Conservation (phyloP, 2,329 filamentous ascomycete genomes). For the Botrytis elliptica region DNA sequence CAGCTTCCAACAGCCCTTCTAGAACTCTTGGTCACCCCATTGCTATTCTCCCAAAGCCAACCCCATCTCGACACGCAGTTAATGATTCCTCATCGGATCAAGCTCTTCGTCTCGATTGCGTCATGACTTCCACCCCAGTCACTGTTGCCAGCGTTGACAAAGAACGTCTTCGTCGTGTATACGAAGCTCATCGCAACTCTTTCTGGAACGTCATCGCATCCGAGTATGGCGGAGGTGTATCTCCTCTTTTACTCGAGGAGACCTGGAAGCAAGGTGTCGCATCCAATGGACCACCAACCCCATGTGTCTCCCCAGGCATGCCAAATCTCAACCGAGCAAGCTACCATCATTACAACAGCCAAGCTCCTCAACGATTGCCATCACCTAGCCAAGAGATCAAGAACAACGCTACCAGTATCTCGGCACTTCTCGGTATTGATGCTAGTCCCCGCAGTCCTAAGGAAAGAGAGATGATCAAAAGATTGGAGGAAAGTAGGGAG, state of each 20-base stretch:
- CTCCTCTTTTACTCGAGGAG: slow-evolving; percentile 64
- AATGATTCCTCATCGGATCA: slow-evolving; percentile 43
- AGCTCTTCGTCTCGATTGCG: slow-evolving; percentile 59
- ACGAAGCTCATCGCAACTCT: slow-evolving; percentile 64
- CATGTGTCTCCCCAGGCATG: slow-evolving; percentile 38
- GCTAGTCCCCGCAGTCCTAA: slow-evolving; percentile 42
- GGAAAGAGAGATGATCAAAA: slow-evolving; percentile 57
- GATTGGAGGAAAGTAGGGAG: slow-evolving; percentile 50
- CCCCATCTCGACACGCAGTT: slow-evolving; percentile 47
- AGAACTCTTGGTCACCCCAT: slow-evolving; percentile 50
- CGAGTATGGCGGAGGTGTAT: slow-evolving; percentile 66
- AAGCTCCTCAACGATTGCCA: slow-evolving; percentile 52
- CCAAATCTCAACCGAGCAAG: slow-evolving; percentile 17
- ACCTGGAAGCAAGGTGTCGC: slow-evolving; percentile 53
- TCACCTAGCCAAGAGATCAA: slow-evolving; percentile 47
- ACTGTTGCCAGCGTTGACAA: slow-evolving; percentile 49
- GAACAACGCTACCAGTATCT: slow-evolving; percentile 52
- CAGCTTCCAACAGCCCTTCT: slow-evolving; percentile 51
- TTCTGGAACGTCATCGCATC: slow-evolving; percentile 73
- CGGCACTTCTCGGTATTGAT: slow-evolving; percentile 57
- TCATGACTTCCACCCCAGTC: slow-evolving; percentile 46
- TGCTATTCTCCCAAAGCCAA: slow-evolving; percentile 66
- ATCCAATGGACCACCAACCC: slow-evolving; percentile 39
- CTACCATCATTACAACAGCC: slow-evolving; percentile 32
- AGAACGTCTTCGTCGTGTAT: slow-evolving; percentile 66